These are phyloP conservation scores for Sarocladiaceae sp. DNA, from an alignment of 2,329 filamentous ascomycete genomes.

Conservation along the genomic window DNA sequence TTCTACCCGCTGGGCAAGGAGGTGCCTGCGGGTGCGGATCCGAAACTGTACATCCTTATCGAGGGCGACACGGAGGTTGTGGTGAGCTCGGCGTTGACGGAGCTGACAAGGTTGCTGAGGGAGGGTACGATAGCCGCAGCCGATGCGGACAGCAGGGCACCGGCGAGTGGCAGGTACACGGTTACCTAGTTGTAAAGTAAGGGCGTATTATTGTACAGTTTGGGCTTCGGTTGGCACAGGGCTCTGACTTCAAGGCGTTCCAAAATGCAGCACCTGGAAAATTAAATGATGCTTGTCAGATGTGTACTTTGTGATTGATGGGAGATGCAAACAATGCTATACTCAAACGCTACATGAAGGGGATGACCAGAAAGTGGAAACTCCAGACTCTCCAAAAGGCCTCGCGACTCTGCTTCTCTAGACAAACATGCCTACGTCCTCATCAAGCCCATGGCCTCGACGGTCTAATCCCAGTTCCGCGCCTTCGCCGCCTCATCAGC, in stretches of 20 bases:
- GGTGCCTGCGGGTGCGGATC: slow-evolving; percentile 64
- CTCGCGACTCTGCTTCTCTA: too few species aligned
- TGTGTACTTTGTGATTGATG: neutral
- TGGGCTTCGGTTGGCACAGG: neutral
- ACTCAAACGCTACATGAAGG: neutral
- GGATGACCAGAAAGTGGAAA: neutral
- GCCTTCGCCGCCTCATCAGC: slow-evolving; percentile 51
- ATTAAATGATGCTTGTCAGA: neutral
- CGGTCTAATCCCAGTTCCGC: slow-evolving; percentile 27
- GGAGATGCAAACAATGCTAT: neutral
- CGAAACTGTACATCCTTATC: slow-evolving; percentile 97
- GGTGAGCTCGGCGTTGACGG: slow-evolving; percentile 83
- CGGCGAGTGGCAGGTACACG: slow-evolving; percentile 76
- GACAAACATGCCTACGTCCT: neutral
- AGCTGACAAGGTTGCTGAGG: slow-evolving; percentile 79
- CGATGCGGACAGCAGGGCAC: slow-evolving; percentile 75
- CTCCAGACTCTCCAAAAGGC: slow-evolving; percentile 1
- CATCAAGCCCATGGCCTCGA: neutral
- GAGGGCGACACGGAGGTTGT: slow-evolving; percentile 94
- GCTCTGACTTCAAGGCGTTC: neutral
- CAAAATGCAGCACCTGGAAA: neutral
- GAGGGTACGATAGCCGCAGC: slow-evolving; percentile 87
- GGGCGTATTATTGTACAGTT: neutral
- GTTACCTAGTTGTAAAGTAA: slow-evolving; percentile 64
- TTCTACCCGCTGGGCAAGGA: slow-evolving; percentile 82